Evolutionary conservation across 441 rosid genomes (phyloP).

Genomic region (Aquilaria agallochum): DNA sequence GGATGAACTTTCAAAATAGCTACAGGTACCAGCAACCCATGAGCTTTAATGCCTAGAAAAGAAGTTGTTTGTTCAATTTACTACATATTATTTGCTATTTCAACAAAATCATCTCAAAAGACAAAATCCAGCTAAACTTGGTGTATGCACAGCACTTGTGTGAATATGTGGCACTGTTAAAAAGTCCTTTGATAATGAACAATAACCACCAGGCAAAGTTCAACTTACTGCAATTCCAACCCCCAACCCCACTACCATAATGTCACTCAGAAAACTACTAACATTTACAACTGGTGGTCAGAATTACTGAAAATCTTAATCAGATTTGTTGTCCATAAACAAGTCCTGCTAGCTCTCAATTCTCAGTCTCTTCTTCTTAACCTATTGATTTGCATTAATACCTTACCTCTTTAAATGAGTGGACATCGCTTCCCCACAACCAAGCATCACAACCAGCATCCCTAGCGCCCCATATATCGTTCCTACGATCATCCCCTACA

Average conservation of each 20-base stretch:
- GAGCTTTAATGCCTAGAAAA: no score
- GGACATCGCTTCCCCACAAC: conserved; percentile 97
- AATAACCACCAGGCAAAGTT: neutral
- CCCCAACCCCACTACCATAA: no score
- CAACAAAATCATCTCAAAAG: no score
- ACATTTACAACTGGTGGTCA: neutral
- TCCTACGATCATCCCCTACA: conserved; percentile 96
- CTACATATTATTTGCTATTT: no score
- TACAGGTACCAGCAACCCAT: no score
- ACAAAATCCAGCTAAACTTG: no score
- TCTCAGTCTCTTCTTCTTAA: conserved; percentile 2
- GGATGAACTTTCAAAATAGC: no score
- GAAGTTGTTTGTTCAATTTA: no score
- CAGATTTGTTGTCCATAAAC: neutral
- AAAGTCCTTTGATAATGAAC: neutral
- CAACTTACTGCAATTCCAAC: neutral
- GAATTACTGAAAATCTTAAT: neutral
- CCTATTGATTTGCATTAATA: neutral
- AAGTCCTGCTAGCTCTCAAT: neutral
- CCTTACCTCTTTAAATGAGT: conserved; percentile 76
- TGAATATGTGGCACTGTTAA: no score
- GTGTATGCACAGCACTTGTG: no score
- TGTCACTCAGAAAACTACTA: no score
- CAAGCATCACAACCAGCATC: conserved; percentile 98
- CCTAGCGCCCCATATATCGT: conserved; percentile 97